These are phyloP conservation scores for Fusarium stilboides DNA, from an alignment of 2,329 filamentous ascomycete species.

Conservation along the genomic window DNA sequence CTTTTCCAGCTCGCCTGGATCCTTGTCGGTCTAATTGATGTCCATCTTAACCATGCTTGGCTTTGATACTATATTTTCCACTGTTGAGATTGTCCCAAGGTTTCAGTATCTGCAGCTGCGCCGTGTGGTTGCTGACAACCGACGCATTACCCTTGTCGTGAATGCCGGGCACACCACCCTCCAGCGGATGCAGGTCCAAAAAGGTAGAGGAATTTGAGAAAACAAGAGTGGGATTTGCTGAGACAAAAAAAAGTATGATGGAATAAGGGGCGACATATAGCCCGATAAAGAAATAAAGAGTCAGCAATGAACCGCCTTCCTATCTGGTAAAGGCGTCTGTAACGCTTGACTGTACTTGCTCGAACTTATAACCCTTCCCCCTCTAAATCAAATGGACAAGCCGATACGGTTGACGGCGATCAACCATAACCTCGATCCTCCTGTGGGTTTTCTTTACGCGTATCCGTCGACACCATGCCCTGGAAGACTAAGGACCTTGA, in stretches of 20 bases:
- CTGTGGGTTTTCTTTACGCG: background rate
- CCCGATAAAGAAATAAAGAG: background rate
- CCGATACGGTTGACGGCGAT: no score
- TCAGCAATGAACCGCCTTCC: background rate
- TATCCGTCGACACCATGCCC: background rate
- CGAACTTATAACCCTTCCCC: background rate
- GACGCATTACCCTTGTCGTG: background rate
- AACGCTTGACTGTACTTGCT: background rate
- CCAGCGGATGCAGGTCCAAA: background rate
- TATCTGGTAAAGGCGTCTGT: background rate
- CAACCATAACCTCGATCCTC: background rate
- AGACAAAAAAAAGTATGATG: background rate
- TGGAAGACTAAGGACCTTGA: slow-evolving; percentile 2
- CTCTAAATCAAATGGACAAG: no score
- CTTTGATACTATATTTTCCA: background rate
- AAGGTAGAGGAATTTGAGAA: background rate
- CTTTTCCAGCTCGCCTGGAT: background rate
- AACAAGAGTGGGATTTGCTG: no score
- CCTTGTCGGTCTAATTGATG: background rate
- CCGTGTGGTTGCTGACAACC: background rate
- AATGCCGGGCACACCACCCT: background rate
- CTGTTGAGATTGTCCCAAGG: background rate
- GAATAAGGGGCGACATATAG: background rate
- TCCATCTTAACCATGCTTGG: background rate
- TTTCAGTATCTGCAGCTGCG: background rate